Evolutionary conservation across 768 basidiomycete genomes (phyloP).

Genomic region (Lanmaoa rubissima): DNA sequence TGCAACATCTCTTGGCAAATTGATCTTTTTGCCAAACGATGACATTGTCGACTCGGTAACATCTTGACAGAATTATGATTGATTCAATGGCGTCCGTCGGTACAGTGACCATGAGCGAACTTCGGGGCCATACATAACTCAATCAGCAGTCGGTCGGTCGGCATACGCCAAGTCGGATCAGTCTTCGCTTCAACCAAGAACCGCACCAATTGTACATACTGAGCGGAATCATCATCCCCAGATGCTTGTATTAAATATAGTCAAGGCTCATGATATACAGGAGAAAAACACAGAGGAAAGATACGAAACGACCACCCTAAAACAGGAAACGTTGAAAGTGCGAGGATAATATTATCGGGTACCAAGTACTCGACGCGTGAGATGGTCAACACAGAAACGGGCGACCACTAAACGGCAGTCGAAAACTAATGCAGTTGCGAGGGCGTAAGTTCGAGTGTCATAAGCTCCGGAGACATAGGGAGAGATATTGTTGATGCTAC

Average conservation of each 20-base stretch:
- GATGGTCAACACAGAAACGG: not conserved
- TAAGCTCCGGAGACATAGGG: not conserved
- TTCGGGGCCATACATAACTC: too few species aligned
- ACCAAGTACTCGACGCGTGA: not conserved
- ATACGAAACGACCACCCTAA: not conserved
- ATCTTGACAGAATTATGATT: too few species aligned
- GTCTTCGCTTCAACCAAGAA: not conserved
- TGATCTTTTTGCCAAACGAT: too few species aligned
- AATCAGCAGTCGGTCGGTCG: too few species aligned
- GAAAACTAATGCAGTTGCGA: constrained; percentile 4
- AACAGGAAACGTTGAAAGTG: not conserved
- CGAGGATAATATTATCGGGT: not conserved
- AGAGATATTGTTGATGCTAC: constrained; percentile 14
- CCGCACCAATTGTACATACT: not conserved
- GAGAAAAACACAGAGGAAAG: not conserved
- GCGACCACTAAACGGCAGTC: not conserved
- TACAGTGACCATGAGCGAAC: too few species aligned
- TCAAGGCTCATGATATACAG: not conserved
- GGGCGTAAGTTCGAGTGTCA: not conserved
- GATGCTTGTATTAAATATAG: not conserved
- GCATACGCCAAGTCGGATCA: too few species aligned
- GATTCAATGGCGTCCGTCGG: too few species aligned
- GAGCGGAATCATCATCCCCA: too few species aligned
- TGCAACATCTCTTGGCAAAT: too few species aligned
- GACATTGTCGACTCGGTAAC: too few species aligned